Percentiles rank a stretch among this genome's conserved stretches.
These are phyloP conservation scores for Candida tropicalis DNA, from an alignment of 1,139 yeast genomes.

Conservation along the genomic window DNA sequence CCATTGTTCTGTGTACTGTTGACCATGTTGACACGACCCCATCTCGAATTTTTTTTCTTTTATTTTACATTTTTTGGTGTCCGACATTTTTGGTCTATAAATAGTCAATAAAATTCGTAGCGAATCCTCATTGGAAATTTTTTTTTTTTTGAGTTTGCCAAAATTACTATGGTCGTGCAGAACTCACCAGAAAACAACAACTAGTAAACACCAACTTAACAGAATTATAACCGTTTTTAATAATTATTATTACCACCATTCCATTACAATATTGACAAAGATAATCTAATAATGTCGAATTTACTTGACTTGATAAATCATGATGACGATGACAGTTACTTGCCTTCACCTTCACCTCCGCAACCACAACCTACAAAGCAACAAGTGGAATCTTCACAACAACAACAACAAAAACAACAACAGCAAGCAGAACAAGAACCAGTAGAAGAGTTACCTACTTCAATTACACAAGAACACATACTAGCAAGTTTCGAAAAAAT, in stretches of 20 bases:
- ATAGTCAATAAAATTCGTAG: background rate
- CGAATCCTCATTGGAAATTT: background rate
- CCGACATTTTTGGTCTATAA: constrained; percentile 1
- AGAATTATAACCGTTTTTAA: too few relatives aligned
- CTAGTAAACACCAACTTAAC: background rate
- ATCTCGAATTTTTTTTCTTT: constrained; percentile 2
- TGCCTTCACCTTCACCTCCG: constrained; percentile 8
- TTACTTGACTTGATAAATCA: constrained; percentile 18
- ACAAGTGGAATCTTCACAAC: constrained; percentile 2
- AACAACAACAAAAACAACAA: constrained; percentile 3
- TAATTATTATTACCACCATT: background rate
- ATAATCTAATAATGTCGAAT: constrained; percentile 16
- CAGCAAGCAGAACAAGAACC: background rate
- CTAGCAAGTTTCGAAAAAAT: constrained; percentile 51
- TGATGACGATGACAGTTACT: constrained; percentile 16
- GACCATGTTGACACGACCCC: constrained; percentile 6
- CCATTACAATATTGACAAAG: background rate
- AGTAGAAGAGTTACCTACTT: constrained; percentile 8
- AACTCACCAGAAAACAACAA: background rate
- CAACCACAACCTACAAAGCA: background rate
- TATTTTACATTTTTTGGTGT: background rate
- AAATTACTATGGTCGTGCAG: constrained; percentile 1
- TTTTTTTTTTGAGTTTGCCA: background rate
- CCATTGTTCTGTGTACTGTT: too few relatives aligned
- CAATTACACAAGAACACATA: constrained; percentile 33